Evolutionary conservation across 1,284 basidiomycete species (phyloP).

Genomic region (Austropuccinia psidii): DNA sequence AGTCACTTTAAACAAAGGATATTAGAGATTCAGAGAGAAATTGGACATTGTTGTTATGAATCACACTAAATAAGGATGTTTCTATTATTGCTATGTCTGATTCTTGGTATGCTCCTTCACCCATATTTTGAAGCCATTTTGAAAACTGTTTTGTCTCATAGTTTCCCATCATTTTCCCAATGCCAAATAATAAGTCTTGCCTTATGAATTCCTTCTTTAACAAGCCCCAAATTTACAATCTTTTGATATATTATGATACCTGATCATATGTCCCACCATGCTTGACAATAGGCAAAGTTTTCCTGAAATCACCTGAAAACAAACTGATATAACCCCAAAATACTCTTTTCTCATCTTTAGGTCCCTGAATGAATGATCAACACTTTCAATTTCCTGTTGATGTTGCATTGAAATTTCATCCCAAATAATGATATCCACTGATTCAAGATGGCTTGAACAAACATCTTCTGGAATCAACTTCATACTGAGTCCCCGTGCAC

Average conservation of each 20-base stretch:
- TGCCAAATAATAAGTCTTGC: not conserved
- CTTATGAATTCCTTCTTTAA: not conserved
- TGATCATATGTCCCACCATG: not conserved
- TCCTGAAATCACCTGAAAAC: constrained; percentile 4
- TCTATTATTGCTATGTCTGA: no score
- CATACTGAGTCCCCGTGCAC: no score
- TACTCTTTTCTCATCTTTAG: not conserved
- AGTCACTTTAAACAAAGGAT: no score
- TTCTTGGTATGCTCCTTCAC: not conserved
- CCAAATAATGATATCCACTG: not conserved
- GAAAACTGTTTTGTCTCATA: not conserved
- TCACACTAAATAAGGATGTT: not conserved
- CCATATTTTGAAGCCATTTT: not conserved
- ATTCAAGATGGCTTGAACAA: no score
- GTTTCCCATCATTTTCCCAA: not conserved
- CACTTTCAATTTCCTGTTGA: not conserved
- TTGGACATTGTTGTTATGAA: not conserved
- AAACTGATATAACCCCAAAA: not conserved
- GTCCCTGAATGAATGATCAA: not conserved
- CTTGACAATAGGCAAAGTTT: constrained; percentile 11
- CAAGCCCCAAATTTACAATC: not conserved
- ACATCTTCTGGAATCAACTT: no score
- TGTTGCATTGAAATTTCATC: not conserved
- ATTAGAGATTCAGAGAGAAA: no score
- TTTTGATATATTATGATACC: not conserved